Conservation (phyloP, 23 red algal genomes). For the Pyropia yezoensis region DNA sequence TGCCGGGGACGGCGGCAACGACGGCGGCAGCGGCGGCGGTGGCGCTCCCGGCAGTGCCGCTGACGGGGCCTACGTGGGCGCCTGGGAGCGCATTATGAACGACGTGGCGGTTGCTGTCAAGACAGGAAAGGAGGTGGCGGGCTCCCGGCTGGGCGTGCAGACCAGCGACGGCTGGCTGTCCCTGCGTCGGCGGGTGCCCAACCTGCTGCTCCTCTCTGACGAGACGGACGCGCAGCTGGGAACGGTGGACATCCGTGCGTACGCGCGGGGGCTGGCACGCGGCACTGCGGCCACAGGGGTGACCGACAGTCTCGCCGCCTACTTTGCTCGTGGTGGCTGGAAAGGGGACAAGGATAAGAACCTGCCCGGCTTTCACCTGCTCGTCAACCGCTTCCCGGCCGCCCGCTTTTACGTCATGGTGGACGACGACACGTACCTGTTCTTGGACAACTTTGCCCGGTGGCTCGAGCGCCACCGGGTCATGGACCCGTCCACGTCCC, state of each 20-base stretch:
- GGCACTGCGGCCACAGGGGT: neutral
- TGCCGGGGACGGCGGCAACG: too few species aligned
- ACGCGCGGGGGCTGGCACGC: conserved; percentile 15
- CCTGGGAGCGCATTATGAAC: conserved; percentile 28
- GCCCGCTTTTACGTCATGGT: conserved; percentile 69
- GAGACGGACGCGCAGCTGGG: conserved; percentile 11
- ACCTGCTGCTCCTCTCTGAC: conserved; percentile 39
- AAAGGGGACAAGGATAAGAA: conserved; percentile 87
- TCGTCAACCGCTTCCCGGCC: conserved; percentile 43
- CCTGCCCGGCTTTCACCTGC: conserved; percentile 56
- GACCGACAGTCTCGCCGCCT: conserved; percentile 6
- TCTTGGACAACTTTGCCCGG: conserved; percentile 77
- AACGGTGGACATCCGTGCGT: conserved; percentile 27
- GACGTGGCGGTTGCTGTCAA: conserved; percentile 54
- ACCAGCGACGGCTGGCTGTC: conserved; percentile 26
- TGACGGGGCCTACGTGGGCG: too few species aligned
- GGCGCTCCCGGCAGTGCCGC: too few species aligned
- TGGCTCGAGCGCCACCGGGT: conserved; percentile 14
- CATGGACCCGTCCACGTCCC: neutral
- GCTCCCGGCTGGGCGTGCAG: conserved; percentile 16
- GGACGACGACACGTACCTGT: conserved; percentile 88
- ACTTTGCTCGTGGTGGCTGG: conserved; percentile 42
- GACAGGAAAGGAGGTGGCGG: conserved; percentile 60
- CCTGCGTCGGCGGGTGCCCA: conserved; percentile 44
- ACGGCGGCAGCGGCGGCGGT: too few species aligned